Base-by-base conservation (phyloP, 495 filamentous ascomycete genomes). In the Lasiosphaeria miniovina region DNA sequence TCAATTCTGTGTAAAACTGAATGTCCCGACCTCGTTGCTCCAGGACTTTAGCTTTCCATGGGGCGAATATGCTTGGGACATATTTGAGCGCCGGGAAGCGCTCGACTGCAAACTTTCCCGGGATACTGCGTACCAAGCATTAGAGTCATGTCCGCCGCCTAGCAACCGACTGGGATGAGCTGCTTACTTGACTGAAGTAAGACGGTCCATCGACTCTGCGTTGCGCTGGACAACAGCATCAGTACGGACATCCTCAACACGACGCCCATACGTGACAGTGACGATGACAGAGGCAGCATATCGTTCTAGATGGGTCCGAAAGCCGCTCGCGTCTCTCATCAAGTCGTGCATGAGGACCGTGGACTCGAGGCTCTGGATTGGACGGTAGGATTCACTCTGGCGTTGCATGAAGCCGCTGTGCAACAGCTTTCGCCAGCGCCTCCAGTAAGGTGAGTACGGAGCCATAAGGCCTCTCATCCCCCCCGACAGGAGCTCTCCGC, bases 201-300 rank as follows among this genome's bases (percentile, higher is more conserved):
- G 71, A 57, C 82, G 82, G 14, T 80, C 80, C 81, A 86, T 84
- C 14, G 79, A 81, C 57, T 84, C 71, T 49, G 58, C 67, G 45
- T 85, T 81, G 17, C 80, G 73, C 45, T 75, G 70, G 11, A 77
- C 74, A 17, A 87, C 80, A 35, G 80, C 71, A 50, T 81, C 72
- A 15, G 79, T 79, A 36, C 80, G 70, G 36, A 84, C 71, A 17
- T 78, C 70, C 65, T 84, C 77, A 14, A 86, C 81, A 33, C 83
- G 69, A 34, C 83, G 76, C 6, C 83, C 83, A 62, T 85, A 86
- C 10, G 81, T 81, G 24, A 86, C 80, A 17, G 75, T 82, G 31
- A 84, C 80, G 36, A 86, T 81, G 32, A 86, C 78, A 36, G 79
- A 82, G 6, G 80, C 78, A 2, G 84, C 82, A 63, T 84, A 86